phyloP scores from a whole-genome alignment of 306 rosid genomes.

The Potentilla sterilis region DNA sequence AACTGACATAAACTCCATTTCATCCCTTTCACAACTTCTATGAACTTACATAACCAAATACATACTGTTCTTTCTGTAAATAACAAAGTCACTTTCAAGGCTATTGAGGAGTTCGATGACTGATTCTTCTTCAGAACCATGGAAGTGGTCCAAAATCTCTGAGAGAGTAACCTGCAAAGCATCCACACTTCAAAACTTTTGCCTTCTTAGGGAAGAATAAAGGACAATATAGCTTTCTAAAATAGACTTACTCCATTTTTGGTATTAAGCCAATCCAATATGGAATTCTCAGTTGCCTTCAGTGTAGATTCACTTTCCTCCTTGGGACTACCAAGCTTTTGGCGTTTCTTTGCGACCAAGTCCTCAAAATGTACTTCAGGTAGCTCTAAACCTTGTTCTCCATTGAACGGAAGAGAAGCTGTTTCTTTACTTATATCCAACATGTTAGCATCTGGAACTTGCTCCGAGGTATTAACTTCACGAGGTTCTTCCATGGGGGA shows the following conservation, averaged over 20 bases:
- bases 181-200: constrained; percentile 7
- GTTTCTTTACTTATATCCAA: constrained; percentile 23
- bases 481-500: constrained; percentile 18
- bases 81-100: constrained; percentile 67
- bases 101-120: constrained; percentile 46
- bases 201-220: neutral
- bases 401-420: constrained; percentile 30
- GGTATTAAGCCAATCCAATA: constrained; percentile 65
- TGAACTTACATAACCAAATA: neutral
- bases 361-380: constrained; percentile 29
- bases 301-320: constrained; percentile 28
- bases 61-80: constrained; percentile 46
- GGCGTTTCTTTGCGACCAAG: constrained; percentile 47
- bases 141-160: constrained; percentile 59
- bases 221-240: constrained; percentile 14
- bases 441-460: constrained; percentile 11
- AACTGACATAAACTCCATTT: neutral
- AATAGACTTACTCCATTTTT: constrained; percentile 49
- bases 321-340: constrained; percentile 37
- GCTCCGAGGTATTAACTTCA: constrained; percentile 22
- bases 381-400: constrained; percentile 28
- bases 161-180: constrained; percentile 55
- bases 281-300: constrained; percentile 59
- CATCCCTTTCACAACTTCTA: neutral
- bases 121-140: constrained; percentile 50